A percentile compares a stretch with the other conserved stretches of the same genome.
These are phyloP conservation scores for Aspergillus pseudotamarii DNA, from an alignment of 2,329 filamentous ascomycete species.

Conservation along the genomic window DNA sequence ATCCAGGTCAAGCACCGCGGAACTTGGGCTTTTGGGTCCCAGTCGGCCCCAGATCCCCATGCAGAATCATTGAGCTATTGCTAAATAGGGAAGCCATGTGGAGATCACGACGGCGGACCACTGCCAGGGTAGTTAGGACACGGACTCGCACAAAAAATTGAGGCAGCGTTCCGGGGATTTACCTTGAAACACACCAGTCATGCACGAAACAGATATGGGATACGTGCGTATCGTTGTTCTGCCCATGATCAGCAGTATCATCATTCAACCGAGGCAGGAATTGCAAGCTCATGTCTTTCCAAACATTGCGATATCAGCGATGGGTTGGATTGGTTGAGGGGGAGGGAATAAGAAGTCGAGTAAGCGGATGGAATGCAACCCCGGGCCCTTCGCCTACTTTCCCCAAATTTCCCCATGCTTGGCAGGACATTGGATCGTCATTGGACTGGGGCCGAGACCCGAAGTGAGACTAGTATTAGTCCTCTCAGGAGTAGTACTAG, in stretches of 20 bases:
- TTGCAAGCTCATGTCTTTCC: neutral
- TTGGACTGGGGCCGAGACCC: slow-evolving; percentile 11
- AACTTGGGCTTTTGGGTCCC: slow-evolving; percentile 9
- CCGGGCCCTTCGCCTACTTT: slow-evolving; percentile 2
- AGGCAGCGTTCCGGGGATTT: neutral
- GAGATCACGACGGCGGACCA: neutral
- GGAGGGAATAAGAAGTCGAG: neutral
- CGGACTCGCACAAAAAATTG: neutral
- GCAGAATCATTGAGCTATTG: slow-evolving; percentile 8
- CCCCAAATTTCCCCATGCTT: slow-evolving; percentile 24
- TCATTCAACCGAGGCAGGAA: neutral
- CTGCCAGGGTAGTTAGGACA: slow-evolving; percentile 2
- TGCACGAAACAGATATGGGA: neutral
- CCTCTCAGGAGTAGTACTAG: too few species aligned
- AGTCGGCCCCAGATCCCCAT: slow-evolving; percentile 4
- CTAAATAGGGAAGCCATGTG: slow-evolving; percentile 5
- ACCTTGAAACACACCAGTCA: neutral
- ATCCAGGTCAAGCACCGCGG: slow-evolving; percentile 13
- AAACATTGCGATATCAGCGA: neutral
- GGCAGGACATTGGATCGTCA: slow-evolving; percentile 5
- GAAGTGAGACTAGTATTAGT: slow-evolving; percentile 9
- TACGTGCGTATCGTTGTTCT: neutral
- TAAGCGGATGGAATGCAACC: slow-evolving; percentile 5
- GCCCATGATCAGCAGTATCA: neutral
- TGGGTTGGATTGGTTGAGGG: slow-evolving; percentile 1